phyloP scores from a whole-genome alignment of 2,329 filamentous ascomycete species.

The Orbilia brochopaga region DNA sequence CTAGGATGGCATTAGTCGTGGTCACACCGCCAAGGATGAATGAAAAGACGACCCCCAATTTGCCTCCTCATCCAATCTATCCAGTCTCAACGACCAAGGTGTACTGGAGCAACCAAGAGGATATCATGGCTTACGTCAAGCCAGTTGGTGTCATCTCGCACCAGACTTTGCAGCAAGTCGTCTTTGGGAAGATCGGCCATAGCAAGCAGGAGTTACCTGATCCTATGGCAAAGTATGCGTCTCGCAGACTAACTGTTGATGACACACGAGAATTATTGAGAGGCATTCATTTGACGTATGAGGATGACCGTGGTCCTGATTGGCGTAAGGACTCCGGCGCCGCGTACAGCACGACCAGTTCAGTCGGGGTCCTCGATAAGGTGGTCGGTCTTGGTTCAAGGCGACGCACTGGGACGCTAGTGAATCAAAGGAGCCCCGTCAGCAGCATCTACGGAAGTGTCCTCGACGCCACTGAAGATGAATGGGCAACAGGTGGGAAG shows the following conservation, averaged over 20 bases:
- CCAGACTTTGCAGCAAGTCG: constrained; percentile 13
- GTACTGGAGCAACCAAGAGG: constrained; percentile 36
- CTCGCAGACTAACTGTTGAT: constrained; percentile 13
- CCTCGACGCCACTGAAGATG: constrained; percentile 11
- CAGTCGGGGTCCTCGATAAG: constrained; percentile 22
- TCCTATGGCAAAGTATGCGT: constrained; percentile 33
- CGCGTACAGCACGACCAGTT: constrained; percentile 3
- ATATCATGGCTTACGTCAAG: constrained; percentile 30
- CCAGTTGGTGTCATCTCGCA: constrained; percentile 35
- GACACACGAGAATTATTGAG: constrained; percentile 38
- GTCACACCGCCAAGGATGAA: constrained; percentile 18
- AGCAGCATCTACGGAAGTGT: constrained; percentile 29
- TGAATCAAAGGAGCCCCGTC: constrained; percentile 29
- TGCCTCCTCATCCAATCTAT: constrained; percentile 25
- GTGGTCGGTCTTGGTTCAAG: constrained; percentile 26
- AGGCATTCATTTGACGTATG: constrained; percentile 14
- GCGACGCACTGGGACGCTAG: constrained; percentile 22
- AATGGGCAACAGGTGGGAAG: constrained; percentile 9
- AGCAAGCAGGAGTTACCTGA: constrained; percentile 26
- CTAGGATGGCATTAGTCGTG: constrained; percentile 46
- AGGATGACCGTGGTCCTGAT: not conserved
- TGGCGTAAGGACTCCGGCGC: not conserved
- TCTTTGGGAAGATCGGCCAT: constrained; percentile 22
- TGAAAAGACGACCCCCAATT: constrained; percentile 16
- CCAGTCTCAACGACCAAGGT: constrained; percentile 18